phyloP scores from a whole-genome alignment of 2,329 filamentous ascomycete species.

The Cytospora paraplurivora region DNA sequence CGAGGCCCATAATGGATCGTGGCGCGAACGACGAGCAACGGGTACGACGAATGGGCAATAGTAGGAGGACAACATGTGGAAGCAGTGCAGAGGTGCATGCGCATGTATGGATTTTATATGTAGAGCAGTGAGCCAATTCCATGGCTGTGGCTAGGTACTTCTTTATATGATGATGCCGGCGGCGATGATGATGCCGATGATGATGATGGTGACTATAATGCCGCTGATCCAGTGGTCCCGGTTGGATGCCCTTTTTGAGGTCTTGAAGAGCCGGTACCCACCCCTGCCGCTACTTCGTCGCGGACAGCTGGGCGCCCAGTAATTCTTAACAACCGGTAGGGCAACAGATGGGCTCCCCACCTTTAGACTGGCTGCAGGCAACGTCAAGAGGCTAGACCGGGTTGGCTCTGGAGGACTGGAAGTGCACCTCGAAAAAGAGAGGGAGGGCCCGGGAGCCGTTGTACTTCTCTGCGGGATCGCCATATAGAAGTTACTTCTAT shows the following conservation, averaged over 20 bases:
- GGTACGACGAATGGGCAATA: neutral
- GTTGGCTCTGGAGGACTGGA: neutral
- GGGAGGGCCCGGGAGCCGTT: neutral
- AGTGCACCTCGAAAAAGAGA: neutral
- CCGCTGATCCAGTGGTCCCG: neutral
- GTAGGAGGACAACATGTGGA: neutral
- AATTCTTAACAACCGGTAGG: neutral
- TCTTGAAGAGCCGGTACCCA: constrained; percentile 1
- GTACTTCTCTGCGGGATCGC: neutral
- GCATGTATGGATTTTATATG: neutral
- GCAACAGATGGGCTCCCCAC: constrained; percentile 2
- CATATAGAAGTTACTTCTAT: neutral
- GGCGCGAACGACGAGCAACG: neutral
- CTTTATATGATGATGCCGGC: neutral
- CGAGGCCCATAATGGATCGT: neutral
- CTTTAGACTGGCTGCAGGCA: constrained; percentile 2
- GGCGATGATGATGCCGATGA: neutral
- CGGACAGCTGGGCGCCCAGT: neutral
- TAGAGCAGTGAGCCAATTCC: neutral
- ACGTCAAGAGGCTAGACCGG: neutral
- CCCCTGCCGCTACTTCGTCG: neutral
- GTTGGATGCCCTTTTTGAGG: neutral
- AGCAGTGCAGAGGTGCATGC: neutral
- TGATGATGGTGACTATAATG: neutral
- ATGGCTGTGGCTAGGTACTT: no score